Base-by-base conservation (phyloP, 2,329 filamentous ascomycete genomes). In the Mollisia scopiformis region DNA sequence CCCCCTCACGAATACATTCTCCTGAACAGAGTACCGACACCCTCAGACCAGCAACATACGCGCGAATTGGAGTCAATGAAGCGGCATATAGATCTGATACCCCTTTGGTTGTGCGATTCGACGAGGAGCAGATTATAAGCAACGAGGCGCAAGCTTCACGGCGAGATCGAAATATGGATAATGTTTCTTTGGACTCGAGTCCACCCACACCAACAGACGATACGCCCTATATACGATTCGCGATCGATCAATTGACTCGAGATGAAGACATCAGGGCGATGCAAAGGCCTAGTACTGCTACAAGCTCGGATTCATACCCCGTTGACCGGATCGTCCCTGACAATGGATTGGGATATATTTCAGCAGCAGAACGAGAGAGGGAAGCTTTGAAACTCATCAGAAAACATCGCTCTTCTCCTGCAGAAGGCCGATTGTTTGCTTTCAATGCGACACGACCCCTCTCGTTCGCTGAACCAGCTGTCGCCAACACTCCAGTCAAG, bases 141-240 rank as follows among this genome's bases (percentile, higher is more conserved):
- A 54, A 63, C 56, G 66, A 69, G 58, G 62, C 63, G 27, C 60
- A 66, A 46, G 65, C 63, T 54, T 66, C 67, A 47, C 57, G 57
- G 52, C 61, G 60, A 25, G 63, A 62, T 51, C 43, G 41, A 39
- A 67, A 52, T 23, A 68, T 68, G 65, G 61, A 65, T 5, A 54
- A 63, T 30, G 49, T 43, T 25, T 59, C 62, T 6, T 27, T 62
- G 28, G 66, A 69, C 13, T 68, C 68, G 16, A 78, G 78, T 55
- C 77, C 80, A 13, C 79, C 82, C 2, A 94, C 91, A 0, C 93
- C 93, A 0, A 91, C 89, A 39, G 93, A 97, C 71, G 90, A 96
- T 71, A 90, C 88, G 8, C 93, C 92, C 0, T 96, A 93, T 75
- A 91, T 97, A 65, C 90, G 90, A 65, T 96, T 95, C 74, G 93